Base-by-base conservation (phyloP, 306 rosid genomes). In the Trifolium subterraneum region DNA sequence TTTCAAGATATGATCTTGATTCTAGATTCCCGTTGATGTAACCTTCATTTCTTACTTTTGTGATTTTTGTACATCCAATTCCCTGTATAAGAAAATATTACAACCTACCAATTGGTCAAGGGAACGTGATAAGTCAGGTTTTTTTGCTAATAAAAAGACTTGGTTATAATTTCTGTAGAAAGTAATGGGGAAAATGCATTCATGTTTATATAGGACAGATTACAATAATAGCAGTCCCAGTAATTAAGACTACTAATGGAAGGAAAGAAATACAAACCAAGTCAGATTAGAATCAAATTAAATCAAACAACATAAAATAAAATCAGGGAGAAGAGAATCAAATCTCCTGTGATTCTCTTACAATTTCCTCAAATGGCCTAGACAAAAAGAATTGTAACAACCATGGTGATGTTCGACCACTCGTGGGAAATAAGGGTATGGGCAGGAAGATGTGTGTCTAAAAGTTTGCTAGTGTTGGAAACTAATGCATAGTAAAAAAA, bases 1-100 rank as follows among this genome's bases (percentile, higher is more conserved):
- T 94, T 76, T 94, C 98, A 41, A 94, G 92, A 86, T 91, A 91
- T 2, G 97, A 94, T 84, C 98, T 88, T 75, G 98, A 91, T 87
- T 91, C 98, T 54, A 86, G 72, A 86, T 90, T 86, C 50, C 83
- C 95, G 54, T 50, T 82, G 64, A 76, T 54, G 29, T 92, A 90
- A 50, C 92, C 96, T 84, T 87, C 89, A 76, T 85, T 87, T 83
- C 84, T 86, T 59, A 87, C 87, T 80, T 87, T 87, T 10, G 95
- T 88, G 79, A 91, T 91, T 81, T 94, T 94, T 73, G 98, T 91
- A 75, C 97, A 94, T 74, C 97, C 98, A 50, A 94, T 94, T 77
- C 98, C 98, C 97, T 94, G 87, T 25, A 50, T 35, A 16, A 74
- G 75, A 73, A 84, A 63, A 51, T 52, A 44, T 64, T 64, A 61